A percentile compares a stretch with the other conserved stretches of the same genome.
phyloP scores from a whole-genome alignment of 2,329 filamentous ascomycete genomes.

The Cercospora nicotianae region DNA sequence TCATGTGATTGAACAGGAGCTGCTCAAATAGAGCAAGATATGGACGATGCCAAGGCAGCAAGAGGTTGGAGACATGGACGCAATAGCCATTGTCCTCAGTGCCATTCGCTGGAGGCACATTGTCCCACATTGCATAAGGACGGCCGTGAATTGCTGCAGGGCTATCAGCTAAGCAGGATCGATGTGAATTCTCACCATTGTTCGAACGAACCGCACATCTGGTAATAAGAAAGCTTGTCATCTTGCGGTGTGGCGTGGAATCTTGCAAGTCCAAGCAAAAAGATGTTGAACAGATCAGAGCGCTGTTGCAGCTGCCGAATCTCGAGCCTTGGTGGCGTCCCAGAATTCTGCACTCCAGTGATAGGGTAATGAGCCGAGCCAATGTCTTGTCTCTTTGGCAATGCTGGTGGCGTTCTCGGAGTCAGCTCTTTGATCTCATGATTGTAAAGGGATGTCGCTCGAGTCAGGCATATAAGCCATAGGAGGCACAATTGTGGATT shows the following conservation, averaged over 20 bases:
- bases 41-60: constrained; percentile 80
- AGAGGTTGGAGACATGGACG: constrained; percentile 71
- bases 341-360: constrained; percentile 36
- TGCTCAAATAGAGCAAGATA: constrained; percentile 62
- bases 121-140: constrained; percentile 62
- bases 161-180: background rate
- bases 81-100: constrained; percentile 69
- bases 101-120: constrained; percentile 49
- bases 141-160: constrained; percentile 73
- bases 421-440: constrained; percentile 25
- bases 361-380: constrained; percentile 28
- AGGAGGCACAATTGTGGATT: background rate
- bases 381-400: constrained; percentile 23
- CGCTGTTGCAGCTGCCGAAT: constrained; percentile 65
- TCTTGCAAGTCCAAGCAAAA: constrained; percentile 70
- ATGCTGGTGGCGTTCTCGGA: background rate
- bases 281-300: constrained; percentile 71
- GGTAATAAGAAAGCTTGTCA: constrained; percentile 71
- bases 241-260: constrained; percentile 68
- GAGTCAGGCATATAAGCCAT: background rate
- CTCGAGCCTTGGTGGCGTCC: constrained; percentile 57
- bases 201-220: constrained; percentile 64
- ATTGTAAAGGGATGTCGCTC: constrained; percentile 15
- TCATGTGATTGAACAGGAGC: constrained; percentile 44
- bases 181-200: background rate